These are phyloP conservation scores for Hanseniaspora guilliermondii DNA, from an alignment of 805 yeast species.

Conservation along the genomic window DNA sequence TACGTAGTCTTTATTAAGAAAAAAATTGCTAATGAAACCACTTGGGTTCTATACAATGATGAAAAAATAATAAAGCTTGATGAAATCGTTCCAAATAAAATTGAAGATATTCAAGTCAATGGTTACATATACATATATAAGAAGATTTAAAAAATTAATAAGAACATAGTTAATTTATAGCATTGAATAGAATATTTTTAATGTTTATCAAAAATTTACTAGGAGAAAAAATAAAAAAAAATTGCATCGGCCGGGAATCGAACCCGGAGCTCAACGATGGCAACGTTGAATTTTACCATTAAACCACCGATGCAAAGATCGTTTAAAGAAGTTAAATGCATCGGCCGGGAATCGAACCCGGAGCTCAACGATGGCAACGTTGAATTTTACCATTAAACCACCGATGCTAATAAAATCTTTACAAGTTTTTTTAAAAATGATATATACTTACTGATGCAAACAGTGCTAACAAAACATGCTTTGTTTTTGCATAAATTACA, in stretches of 20 bases:
- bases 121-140: slow-evolving; percentile 35
- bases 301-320: slow-evolving; percentile 26
- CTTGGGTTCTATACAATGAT: slow-evolving; percentile 78
- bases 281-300: slow-evolving; percentile 30
- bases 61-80: slow-evolving; percentile 65
- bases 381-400: slow-evolving; percentile 30
- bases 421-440: neutral
- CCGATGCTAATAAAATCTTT: slow-evolving; percentile 20
- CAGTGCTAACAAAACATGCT: no score
- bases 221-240: slow-evolving; percentile 3
- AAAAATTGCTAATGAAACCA: slow-evolving; percentile 26
- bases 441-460: no score
- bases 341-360: slow-evolving; percentile 29
- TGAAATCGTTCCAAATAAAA: slow-evolving; percentile 27
- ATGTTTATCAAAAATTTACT: neutral
- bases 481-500: no score
- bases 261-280: slow-evolving; percentile 31
- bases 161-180: neutral
- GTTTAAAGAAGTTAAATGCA: slow-evolving; percentile 2
- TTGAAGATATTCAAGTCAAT: slow-evolving; percentile 35
- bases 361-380: slow-evolving; percentile 30
- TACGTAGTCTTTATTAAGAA: slow-evolving; percentile 66
- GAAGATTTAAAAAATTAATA: slow-evolving; percentile 5
- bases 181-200: neutral
- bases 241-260: slow-evolving; percentile 26